phyloP scores from a whole-genome alignment of 1,284 basidiomycete genomes.

The Cutaneotrichosporon sp. region DNA sequence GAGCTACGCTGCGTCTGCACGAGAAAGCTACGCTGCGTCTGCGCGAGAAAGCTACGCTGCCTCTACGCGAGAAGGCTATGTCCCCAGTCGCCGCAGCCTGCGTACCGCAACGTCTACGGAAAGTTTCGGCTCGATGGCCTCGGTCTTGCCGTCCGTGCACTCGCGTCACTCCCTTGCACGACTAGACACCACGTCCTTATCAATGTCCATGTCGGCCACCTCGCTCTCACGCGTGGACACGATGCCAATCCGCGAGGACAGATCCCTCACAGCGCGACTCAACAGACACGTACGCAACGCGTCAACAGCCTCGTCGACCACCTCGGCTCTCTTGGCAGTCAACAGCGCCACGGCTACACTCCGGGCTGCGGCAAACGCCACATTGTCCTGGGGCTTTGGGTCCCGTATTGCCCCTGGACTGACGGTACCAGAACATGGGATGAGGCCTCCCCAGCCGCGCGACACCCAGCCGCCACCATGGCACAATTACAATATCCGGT shows the following conservation, averaged over 20 bases:
- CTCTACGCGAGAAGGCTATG: neutral
- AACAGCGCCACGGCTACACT: neutral
- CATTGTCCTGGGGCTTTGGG: neutral
- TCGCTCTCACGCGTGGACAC: neutral
- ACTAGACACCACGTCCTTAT: neutral
- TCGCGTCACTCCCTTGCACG: neutral
- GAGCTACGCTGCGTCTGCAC: neutral
- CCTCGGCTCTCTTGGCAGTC: neutral
- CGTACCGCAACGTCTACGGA: neutral
- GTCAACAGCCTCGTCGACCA: neutral
- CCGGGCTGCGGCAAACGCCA: neutral
- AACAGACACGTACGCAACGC: neutral
- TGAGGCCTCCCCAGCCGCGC: neutral
- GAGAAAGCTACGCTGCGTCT: neutral
- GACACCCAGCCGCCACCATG: neutral
- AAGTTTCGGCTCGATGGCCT: neutral
- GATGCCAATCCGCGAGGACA: neutral
- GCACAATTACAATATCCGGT: conserved; percentile 9
- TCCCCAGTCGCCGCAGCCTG: neutral
- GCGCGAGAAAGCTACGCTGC: neutral
- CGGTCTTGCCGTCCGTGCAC: neutral
- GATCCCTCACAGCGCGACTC: neutral
- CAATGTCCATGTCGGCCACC: no score
- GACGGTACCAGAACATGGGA: neutral
- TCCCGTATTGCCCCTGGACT: neutral